Evolutionary conservation across 1,139 yeast species (phyloP).

Genomic region (Hemisphaericaspora lyxosophila): DNA sequence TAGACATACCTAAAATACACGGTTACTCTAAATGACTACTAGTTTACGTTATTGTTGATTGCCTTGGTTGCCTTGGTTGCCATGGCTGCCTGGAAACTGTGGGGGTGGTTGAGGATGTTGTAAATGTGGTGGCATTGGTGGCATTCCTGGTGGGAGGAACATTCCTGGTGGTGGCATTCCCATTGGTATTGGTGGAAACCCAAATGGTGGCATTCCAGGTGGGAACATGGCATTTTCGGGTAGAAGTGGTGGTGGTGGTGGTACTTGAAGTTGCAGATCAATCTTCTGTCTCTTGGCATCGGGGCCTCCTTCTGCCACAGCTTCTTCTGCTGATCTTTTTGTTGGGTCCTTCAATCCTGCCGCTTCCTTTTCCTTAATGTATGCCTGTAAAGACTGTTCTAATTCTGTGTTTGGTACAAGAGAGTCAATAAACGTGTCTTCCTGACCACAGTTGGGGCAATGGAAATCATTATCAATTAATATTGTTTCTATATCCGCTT

Average conservation of each 20-base stretch:
- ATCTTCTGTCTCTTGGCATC: slow-evolving; percentile 34
- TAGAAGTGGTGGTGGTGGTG: slow-evolving; percentile 11
- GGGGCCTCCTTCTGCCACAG: slow-evolving; percentile 19
- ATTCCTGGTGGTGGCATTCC: slow-evolving; percentile 12
- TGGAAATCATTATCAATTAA: slow-evolving; percentile 82
- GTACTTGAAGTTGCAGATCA: slow-evolving; percentile 7
- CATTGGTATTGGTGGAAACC: slow-evolving; percentile 21
- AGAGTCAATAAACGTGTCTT: slow-evolving; percentile 75
- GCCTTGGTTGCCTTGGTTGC: slow-evolving; percentile 1
- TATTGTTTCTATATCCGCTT: slow-evolving; percentile 58
- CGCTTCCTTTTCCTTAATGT: slow-evolving; percentile 46
- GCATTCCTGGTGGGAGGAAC: slow-evolving; percentile 8
- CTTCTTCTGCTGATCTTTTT: slow-evolving; percentile 26
- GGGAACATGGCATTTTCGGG: slow-evolving; percentile 20
- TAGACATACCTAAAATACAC: too few relatives aligned
- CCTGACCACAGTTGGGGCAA: slow-evolving; percentile 82
- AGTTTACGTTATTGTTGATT: too few relatives aligned
- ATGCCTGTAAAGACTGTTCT: slow-evolving; percentile 53
- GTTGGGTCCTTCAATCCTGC: slow-evolving; percentile 42
- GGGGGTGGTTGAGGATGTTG: slow-evolving; percentile 26
- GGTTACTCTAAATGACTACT: too few relatives aligned
- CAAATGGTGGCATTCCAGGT: slow-evolving; percentile 10
- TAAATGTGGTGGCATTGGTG: slow-evolving; percentile 11
- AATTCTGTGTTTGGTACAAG: slow-evolving; percentile 61
- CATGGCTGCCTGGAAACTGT: slow-evolving; percentile 19